Evolutionary conservation across 345 rosid genomes (phyloP).

Genomic region (Heritiera littoralis): DNA sequence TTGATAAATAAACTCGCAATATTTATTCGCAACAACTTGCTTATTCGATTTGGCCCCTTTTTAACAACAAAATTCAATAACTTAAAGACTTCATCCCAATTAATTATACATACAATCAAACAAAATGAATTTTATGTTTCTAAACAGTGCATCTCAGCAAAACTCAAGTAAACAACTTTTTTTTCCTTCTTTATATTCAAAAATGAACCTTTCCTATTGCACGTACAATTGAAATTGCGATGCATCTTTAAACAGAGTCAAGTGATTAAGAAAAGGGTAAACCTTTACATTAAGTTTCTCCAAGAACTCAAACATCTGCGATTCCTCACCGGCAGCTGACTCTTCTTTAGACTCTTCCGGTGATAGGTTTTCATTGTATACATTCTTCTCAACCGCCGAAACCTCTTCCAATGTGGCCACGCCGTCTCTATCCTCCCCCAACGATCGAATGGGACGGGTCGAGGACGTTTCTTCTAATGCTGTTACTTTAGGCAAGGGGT

Average conservation of each 20-base stretch:
- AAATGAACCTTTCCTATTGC: neutral
- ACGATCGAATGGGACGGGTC: conserved; percentile 34
- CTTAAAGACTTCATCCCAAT: neutral
- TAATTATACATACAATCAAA: neutral
- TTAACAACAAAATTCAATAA: neutral
- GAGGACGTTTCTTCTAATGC: conserved; percentile 49
- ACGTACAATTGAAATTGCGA: neutral
- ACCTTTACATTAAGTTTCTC: conserved; percentile 64
- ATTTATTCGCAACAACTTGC: neutral
- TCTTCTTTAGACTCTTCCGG: conserved; percentile 36
- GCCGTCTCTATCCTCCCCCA: conserved; percentile 39
- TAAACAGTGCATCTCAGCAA: neutral
- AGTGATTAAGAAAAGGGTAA: conserved; percentile 9
- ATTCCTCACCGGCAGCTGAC: conserved; percentile 34
- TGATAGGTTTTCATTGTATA: conserved; percentile 27
- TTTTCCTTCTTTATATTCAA: neutral
- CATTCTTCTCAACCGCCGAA: conserved; percentile 30
- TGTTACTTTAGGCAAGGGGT: conserved; percentile 46
- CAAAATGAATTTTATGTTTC: neutral
- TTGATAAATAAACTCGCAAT: neutral
- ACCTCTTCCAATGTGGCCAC: conserved; percentile 34
- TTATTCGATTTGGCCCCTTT: neutral
- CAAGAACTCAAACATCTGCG: conserved; percentile 45
- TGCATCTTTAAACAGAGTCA: neutral
- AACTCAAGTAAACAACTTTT: neutral